Evolutionary conservation across 768 basidiomycete genomes (phyloP).

Genomic region (Phylloporus sp.): DNA sequence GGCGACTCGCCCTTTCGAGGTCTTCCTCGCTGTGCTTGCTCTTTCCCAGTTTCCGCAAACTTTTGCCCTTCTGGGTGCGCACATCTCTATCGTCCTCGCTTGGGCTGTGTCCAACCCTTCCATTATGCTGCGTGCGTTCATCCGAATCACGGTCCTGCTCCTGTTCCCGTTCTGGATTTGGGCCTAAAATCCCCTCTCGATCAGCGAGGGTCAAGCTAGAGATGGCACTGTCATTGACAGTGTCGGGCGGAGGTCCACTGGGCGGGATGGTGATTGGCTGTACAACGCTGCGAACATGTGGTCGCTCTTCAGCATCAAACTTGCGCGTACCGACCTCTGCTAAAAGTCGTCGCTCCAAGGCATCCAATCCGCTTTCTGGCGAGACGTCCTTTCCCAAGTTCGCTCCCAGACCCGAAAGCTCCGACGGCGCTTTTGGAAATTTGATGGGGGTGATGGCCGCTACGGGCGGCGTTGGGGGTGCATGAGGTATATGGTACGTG

Average conservation of each 20-base stretch:
- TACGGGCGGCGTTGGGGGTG: conserved; percentile 53
- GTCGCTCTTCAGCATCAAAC: conserved; percentile 27
- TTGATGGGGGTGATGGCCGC: conserved; percentile 39
- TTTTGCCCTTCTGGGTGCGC: conserved; percentile 29
- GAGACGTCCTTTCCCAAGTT: conserved; percentile 18
- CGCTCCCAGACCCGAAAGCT: conserved; percentile 22
- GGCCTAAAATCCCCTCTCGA: conserved; percentile 18
- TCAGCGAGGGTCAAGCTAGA: conserved; percentile 43
- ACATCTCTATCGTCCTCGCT: conserved; percentile 32
- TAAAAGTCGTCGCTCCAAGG: conserved; percentile 62
- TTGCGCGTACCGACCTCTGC: conserved; percentile 71
- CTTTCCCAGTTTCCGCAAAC: conserved; percentile 19
- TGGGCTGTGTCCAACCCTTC: conserved; percentile 18
- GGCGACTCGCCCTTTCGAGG: conserved; percentile 20
- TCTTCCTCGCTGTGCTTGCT: conserved; percentile 27
- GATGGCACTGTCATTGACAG: conserved; percentile 44
- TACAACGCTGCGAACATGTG: conserved; percentile 37
- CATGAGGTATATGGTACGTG: conserved; percentile 11
- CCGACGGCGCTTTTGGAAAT: conserved; percentile 33
- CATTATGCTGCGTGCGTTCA: conserved; percentile 31
- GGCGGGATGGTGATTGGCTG: conserved; percentile 39
- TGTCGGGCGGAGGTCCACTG: conserved; percentile 20
- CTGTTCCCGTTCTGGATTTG: conserved; percentile 18
- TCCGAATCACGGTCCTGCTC: conserved; percentile 32
- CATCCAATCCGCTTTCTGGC: conserved; percentile 62